Evolutionary conservation across 108 stramenopile species (phyloP).

Genomic region (Cyclotella sp.): DNA sequence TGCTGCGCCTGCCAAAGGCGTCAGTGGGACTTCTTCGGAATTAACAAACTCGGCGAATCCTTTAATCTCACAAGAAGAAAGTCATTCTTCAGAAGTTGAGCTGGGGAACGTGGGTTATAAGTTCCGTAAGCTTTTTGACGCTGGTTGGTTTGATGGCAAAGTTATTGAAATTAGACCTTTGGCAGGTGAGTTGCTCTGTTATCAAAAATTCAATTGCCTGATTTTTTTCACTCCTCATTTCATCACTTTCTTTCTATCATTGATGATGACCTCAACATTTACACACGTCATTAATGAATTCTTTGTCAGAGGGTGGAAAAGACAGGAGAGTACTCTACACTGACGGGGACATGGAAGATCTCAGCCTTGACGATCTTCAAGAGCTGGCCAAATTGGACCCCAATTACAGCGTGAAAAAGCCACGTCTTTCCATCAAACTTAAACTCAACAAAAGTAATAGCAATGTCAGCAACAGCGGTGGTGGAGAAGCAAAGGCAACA

Average conservation of each 20-base stretch:
- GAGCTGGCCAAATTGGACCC: constrained; percentile 41
- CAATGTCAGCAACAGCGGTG: constrained; percentile 21
- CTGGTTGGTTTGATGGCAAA: constrained; percentile 42
- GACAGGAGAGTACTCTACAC: constrained; percentile 42
- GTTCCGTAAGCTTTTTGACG: constrained; percentile 45
- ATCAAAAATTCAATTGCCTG: neutral
- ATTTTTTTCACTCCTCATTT: neutral
- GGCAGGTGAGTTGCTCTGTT: constrained; percentile 18
- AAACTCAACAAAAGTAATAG: constrained; percentile 26
- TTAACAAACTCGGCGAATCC: neutral
- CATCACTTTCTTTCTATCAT: neutral
- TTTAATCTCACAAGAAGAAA: neutral
- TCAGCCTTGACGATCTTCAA: constrained; percentile 38
- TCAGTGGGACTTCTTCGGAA: neutral
- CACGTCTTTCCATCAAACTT: constrained; percentile 44
- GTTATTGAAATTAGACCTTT: constrained; percentile 39
- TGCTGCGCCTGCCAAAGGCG: neutral
- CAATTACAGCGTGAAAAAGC: constrained; percentile 23
- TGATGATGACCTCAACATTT: too few species aligned
- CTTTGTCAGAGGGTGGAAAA: constrained; percentile 10
- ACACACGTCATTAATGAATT: too few species aligned
- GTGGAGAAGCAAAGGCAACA: constrained; percentile 27
- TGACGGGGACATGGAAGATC: constrained; percentile 45
- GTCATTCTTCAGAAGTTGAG: neutral
- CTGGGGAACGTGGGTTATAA: constrained; percentile 41